Evolutionary conservation across 805 yeast genomes (phyloP).

Genomic region (Metschnikowia lachancei): DNA sequence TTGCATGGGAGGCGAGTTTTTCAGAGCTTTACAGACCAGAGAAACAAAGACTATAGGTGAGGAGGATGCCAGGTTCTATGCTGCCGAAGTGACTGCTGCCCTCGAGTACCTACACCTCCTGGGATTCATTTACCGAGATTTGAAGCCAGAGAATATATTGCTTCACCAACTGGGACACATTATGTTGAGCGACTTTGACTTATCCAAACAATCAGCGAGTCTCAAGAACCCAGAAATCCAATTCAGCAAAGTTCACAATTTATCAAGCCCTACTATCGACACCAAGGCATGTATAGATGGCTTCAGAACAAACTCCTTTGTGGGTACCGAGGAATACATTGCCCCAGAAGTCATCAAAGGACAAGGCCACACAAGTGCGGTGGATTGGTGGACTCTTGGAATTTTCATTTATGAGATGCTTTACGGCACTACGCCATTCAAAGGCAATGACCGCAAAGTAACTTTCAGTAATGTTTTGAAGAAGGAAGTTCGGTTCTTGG

Average conservation of each 20-base stretch:
- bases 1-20: slow-evolving; percentile 99
- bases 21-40: slow-evolving; percentile 91
- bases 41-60: slow-evolving; percentile 82
- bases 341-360: slow-evolving; percentile 98
- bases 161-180: slow-evolving; percentile 97
- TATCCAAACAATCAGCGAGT: slow-evolving; percentile 82
- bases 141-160: slow-evolving; percentile 93
- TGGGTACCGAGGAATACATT: slow-evolving; percentile 97
- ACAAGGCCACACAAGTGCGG: slow-evolving; percentile 96
- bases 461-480: slow-evolving; percentile 88
- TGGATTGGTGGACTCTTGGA: slow-evolving; percentile 99
- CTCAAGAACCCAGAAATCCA: slow-evolving; percentile 74
- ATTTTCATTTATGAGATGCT: slow-evolving; percentile 91
- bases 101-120: slow-evolving; percentile 90
- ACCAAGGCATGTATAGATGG: slow-evolving; percentile 95
- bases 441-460: slow-evolving; percentile 82
- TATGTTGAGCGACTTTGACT: slow-evolving; percentile 94
- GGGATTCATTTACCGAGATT: slow-evolving; percentile 96
- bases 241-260: slow-evolving; percentile 31
- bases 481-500: slow-evolving; percentile 78
- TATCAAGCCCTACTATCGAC: slow-evolving; percentile 66
- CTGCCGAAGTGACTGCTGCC: slow-evolving; percentile 96
- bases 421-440: slow-evolving; percentile 94
- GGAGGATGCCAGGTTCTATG: slow-evolving; percentile 87
- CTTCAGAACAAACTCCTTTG: slow-evolving; percentile 95